These are phyloP conservation scores for Solanum stenotomum DNA, from an alignment of 257 asterid species.

Conservation along the genomic window DNA sequence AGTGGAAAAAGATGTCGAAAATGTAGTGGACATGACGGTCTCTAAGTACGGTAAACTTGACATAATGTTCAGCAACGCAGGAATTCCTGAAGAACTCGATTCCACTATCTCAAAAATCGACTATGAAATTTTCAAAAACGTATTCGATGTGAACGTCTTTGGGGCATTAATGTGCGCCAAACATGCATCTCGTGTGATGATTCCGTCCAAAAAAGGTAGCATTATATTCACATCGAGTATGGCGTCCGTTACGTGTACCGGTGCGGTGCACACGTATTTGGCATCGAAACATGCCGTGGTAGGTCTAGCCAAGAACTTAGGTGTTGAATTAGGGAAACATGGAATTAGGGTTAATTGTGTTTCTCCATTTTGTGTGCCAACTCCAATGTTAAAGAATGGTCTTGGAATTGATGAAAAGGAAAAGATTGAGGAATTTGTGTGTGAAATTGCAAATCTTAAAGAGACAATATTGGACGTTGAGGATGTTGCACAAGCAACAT, in stretches of 20 bases:
- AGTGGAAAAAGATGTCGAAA: slow-evolving; percentile 3
- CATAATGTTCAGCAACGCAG: slow-evolving; percentile 23
- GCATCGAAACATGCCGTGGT: slow-evolving; percentile 12
- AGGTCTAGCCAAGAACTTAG: slow-evolving; percentile 11
- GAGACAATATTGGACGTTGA: background rate
- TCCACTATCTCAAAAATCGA: background rate
- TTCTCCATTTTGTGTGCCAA: slow-evolving; percentile 9
- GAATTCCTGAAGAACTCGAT: background rate
- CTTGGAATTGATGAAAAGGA: background rate
- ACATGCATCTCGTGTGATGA: slow-evolving; percentile 19
- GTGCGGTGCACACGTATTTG: background rate
- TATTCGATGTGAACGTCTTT: slow-evolving; percentile 15
- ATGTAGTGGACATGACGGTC: slow-evolving; percentile 1
- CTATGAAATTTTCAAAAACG: slow-evolving; percentile 1
- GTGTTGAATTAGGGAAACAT: slow-evolving; percentile 10
- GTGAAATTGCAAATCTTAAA: slow-evolving; percentile 18
- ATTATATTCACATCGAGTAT: slow-evolving; percentile 11
- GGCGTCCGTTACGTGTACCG: background rate
- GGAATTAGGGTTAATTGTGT: slow-evolving; percentile 15
- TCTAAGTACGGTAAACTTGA: slow-evolving; percentile 12
- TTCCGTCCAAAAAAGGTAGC: slow-evolving; percentile 6
- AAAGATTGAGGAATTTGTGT: slow-evolving; percentile 1
- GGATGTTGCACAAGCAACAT: slow-evolving; percentile 28
- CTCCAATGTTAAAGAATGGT: background rate
- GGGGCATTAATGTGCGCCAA: slow-evolving; percentile 23